phyloP scores from a whole-genome alignment of 1,284 basidiomycete genomes.

The Takashimella tepidaria region DNA sequence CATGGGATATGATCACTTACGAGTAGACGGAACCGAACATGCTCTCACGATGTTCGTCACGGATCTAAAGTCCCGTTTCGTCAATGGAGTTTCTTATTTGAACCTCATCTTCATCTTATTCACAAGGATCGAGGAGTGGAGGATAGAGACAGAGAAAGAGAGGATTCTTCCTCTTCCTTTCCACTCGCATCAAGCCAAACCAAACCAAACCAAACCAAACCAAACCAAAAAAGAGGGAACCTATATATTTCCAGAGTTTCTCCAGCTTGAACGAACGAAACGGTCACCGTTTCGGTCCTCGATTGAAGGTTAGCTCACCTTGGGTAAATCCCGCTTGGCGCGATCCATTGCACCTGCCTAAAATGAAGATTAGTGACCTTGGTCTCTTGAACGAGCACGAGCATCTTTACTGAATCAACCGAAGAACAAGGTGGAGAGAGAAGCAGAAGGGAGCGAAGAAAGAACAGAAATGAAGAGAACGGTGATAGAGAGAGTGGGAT shows the following conservation, averaged over 20 bases:
- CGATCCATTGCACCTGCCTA: constrained; percentile 86
- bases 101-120: too few species aligned
- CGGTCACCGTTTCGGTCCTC: not conserved
- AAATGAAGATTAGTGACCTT: not conserved
- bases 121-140: too few species aligned
- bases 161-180: too few species aligned
- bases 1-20: constrained; percentile 16
- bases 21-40: constrained; percentile 80
- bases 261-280: too few species aligned
- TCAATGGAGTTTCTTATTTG: too few species aligned
- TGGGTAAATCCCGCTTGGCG: constrained; percentile 77
- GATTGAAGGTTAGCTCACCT: constrained; percentile 42
- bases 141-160: too few species aligned
- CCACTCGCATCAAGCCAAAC: too few species aligned
- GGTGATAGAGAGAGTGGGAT: not conserved
- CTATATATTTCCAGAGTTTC: too few species aligned
- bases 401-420: too few species aligned
- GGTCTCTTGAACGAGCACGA: too few species aligned
- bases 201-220: too few species aligned
- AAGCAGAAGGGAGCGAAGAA: not conserved
- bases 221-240: too few species aligned
- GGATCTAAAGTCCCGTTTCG: constrained; percentile 56
- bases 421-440: not conserved
- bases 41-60: constrained; percentile 83
- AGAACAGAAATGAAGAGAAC: not conserved